Evolutionary conservation across 495 filamentous ascomycete species (phyloP), one percentile per base, ranked within the genome.

Genomic region (Penicillium coprophilum): DNA sequence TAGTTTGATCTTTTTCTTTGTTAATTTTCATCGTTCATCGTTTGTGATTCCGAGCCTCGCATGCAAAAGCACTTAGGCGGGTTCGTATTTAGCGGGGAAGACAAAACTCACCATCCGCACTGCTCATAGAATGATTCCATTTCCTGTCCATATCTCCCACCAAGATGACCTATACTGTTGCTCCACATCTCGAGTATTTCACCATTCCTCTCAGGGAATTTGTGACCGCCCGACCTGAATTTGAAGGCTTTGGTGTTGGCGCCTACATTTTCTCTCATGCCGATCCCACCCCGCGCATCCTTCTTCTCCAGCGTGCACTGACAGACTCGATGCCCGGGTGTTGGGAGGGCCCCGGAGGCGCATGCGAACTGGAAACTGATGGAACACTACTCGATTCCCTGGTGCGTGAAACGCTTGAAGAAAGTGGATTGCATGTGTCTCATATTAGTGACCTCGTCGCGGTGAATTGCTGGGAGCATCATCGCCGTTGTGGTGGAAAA

Each of bases 311-410:
- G 48, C 81, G 82, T 36, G 63, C 77, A 19, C 34, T 57, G 36
- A 74, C 80, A 8, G 62, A 66, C 48, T 72, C 74, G 1, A 81
- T 74, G 61, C 74, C 76, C 0, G 67, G 73, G 13, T 64, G 61
- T 55, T 85, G 85, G 85, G 85, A 88, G 56, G 66, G 80, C 1
- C 84, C 84, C 2, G 83, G 85, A 2, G 85, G 85, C 5, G 67
- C 72, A 11, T 62, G 62, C 32, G 83, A 86, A 23, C 49, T 60
- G 2, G 53, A 65, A 15, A 56, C 57, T 1, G 82, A 86, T 48
- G 57, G 62, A 11, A 84, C 78, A 0, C 65, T 88, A 15, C 71
- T 87, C 0, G 76, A 81, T 45, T 77, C 77, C 0, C 74, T 80
- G 0, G 82, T 71, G 13, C 69, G 85, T 1, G 82, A 86, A 62